Base-by-base conservation (phyloP, 345 rosid genomes). In the Brassica nigra region DNA sequence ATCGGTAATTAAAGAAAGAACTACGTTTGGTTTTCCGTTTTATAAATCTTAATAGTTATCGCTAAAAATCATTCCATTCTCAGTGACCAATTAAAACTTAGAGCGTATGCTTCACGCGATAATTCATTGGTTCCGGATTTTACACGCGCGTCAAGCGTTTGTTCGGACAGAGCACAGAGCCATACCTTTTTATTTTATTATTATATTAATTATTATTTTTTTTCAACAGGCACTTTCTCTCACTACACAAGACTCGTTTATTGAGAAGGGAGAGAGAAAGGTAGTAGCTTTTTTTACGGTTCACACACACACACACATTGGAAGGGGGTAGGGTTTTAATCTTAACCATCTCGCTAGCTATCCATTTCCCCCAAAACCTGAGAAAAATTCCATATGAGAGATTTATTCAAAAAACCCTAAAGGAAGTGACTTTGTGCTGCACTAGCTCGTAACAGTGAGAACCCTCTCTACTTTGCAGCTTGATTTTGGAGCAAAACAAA, bases 291-390 rank as follows among this genome's bases (percentile, higher is more conserved):
- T 83, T 83, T 84, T 67, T 18, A 58, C 63, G 63, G 63, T 58
- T 58, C 83, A 79, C 74, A 73, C 75, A 64, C 84, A 84, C 82
- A 44, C 61, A 70, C 77, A 37, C 44, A 14, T 49, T 49, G 18
- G 15, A 47, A 49, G 79, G 84, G 76, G 83, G 89, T 86, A 90
- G 91, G 92, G 88, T 86, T 90, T 85, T 83, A 69, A 86, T 86
- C 89, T 84, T 84, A 81, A 18, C 85, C 85, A 78, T 75, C 86
- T 73, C 71, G 80, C 83, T 68, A 68, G 80, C 83, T 62, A 81
- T 79, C 80, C 84, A 81, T 78, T 78, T 61, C 55, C 69, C 65
- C 55, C 68, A 63, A 71, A 64, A 47, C 79, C 81, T 81, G 80
- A 69, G 77, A 74, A 75, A 63, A 82, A 31, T 87, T 82, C 85